Percentiles rank a stretch among this genome's conserved stretches.
These are phyloP conservation scores for Gossypium aridum DNA, from an alignment of 441 rosid species.

Conservation along the genomic window DNA sequence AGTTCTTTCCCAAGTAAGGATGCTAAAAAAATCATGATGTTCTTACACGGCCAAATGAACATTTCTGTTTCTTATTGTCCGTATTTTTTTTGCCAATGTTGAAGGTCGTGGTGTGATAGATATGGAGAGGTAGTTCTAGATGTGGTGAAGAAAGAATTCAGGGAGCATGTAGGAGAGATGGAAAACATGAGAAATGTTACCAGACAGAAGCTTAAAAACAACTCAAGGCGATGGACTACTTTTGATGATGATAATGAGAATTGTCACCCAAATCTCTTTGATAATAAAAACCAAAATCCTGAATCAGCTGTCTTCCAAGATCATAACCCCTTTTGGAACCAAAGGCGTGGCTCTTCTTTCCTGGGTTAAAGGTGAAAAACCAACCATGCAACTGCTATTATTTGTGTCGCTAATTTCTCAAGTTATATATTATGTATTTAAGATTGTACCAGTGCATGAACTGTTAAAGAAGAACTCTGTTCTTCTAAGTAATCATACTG, in stretches of 20 bases:
- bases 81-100: not conserved
- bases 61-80: not conserved
- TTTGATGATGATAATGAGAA: conserved; percentile 61
- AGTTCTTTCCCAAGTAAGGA: conserved; percentile 63
- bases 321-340: conserved; percentile 46
- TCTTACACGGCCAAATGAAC: not conserved
- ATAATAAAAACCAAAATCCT: conserved; percentile 10
- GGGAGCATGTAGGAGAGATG: conserved; percentile 64
- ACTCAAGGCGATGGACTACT: conserved; percentile 43
- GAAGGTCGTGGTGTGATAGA: conserved; percentile 63
- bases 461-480: conserved; percentile 25
- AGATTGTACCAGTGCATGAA: not conserved
- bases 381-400: not conserved
- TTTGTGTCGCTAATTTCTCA: not conserved
- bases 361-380: not conserved
- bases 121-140: conserved; percentile 61
- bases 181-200: conserved; percentile 44
- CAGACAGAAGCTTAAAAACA: conserved; percentile 30
- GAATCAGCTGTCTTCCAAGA: conserved; percentile 17
- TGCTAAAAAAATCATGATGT: not conserved
- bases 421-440: not conserved
- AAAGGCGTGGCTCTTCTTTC: conserved; percentile 15
- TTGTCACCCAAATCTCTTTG: conserved; percentile 52
- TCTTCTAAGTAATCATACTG: conserved; percentile 13
- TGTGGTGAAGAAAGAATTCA: conserved; percentile 76